A percentile compares a stretch with the other conserved stretches of the same genome.
Conservation (phyloP, 148 eudicot species). For the Rhododendron griersonianum region DNA sequence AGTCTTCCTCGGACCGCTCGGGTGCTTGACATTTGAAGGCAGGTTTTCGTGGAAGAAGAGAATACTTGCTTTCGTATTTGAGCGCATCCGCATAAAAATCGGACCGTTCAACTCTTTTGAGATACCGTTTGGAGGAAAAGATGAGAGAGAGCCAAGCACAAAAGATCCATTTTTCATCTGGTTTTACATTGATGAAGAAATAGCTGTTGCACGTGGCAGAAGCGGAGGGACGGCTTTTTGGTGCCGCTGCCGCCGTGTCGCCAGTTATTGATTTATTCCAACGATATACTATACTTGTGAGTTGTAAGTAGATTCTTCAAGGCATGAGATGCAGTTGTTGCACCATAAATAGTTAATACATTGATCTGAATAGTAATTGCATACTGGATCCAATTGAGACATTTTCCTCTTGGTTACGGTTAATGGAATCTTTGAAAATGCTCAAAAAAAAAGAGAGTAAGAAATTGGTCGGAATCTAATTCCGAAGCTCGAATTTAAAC, state of each 20-base stretch:
- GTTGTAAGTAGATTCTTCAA: neutral
- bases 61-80: slow-evolving; percentile 82
- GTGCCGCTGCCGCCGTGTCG: slow-evolving; percentile 71
- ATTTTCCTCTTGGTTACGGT: neutral
- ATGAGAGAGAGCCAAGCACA: slow-evolving; percentile 64
- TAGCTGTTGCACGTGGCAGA: too few species aligned
- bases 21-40: slow-evolving; percentile 81
- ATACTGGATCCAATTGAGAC: neutral
- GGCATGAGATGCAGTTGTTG: neutral
- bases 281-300: neutral
- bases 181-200: slow-evolving; percentile 20
- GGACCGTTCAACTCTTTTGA: slow-evolving; percentile 78
- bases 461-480: too few species aligned
- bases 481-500: too few species aligned
- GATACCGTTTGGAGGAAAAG: slow-evolving; percentile 55
- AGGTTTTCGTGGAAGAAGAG: slow-evolving; percentile 85
- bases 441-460: neutral
- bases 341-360: neutral
- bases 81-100: slow-evolving; percentile 62
- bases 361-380: neutral
- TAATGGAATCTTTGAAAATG: neutral
- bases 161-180: slow-evolving; percentile 88
- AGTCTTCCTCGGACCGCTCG: slow-evolving; percentile 71
- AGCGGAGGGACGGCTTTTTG: slow-evolving; percentile 61
- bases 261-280: slow-evolving; percentile 14